Evolutionary conservation across 192 early-diverging fungal genomes (phyloP).

Genomic region (Blastocladiella britannica): DNA sequence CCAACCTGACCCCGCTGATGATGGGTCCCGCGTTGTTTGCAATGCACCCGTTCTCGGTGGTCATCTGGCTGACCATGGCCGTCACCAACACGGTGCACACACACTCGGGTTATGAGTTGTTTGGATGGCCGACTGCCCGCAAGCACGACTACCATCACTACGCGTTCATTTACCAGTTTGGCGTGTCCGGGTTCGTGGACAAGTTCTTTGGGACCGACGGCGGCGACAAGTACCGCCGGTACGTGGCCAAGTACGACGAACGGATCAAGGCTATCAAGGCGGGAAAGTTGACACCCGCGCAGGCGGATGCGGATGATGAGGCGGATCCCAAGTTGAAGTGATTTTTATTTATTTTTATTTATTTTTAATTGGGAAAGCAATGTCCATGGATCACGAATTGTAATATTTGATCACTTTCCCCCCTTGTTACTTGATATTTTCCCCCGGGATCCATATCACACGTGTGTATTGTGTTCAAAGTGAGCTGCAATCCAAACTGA

Average conservation of each 20-base stretch:
- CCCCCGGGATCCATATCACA: no score
- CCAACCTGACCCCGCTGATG: slow-evolving; percentile 3
- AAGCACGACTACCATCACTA: slow-evolving; percentile 6
- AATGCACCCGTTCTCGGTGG: not conserved
- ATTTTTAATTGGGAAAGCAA: no score
- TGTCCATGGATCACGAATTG: no score
- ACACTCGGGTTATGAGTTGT: slow-evolving; percentile 5
- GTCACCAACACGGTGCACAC: slow-evolving; percentile 3
- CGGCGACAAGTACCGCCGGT: not conserved
- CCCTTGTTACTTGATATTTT: no score
- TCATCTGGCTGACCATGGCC: not conserved
- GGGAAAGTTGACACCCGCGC: no score
- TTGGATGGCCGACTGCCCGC: not conserved
- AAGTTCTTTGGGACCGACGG: slow-evolving; percentile 1
- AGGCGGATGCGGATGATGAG: no score
- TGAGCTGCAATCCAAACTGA: no score
- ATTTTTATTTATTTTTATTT: no score
- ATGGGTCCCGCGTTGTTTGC: not conserved
- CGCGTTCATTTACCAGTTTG: slow-evolving; percentile 5
- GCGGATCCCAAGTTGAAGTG: no score
- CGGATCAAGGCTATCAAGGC: no score
- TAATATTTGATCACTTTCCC: no score
- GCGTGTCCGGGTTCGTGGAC: slow-evolving; percentile 4
- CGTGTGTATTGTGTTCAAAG: no score
- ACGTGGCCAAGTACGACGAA: not conserved